Conservation (phyloP, 1,284 basidiomycete genomes). For the Pyrrhoderma lamaoense region DNA sequence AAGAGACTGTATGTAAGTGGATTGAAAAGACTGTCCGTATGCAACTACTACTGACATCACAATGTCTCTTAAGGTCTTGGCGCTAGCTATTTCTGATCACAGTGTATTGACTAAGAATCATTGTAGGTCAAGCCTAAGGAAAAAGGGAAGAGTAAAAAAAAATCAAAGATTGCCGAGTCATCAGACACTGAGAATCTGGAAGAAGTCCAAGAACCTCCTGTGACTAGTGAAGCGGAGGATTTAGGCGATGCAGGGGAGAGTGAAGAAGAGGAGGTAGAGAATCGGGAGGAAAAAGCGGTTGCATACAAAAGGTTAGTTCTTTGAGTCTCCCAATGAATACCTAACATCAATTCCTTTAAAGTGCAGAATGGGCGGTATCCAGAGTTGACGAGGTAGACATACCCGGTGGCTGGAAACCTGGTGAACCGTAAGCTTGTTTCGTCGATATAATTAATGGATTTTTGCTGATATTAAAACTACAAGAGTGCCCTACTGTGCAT, state of each 20-base stretch:
- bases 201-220: conserved; percentile 25
- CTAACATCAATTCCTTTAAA: conserved; percentile 27
- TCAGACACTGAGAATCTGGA: conserved; percentile 20
- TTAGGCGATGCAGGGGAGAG: conserved; percentile 33
- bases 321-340: neutral
- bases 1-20: conserved; percentile 10
- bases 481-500: conserved; percentile 90
- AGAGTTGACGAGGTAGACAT: conserved; percentile 70
- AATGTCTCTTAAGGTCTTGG: neutral
- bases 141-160: conserved; percentile 7
- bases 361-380: conserved; percentile 64
- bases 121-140: no score
- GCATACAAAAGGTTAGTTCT: conserved; percentile 65
- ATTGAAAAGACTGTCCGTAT: neutral
- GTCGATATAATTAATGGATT: conserved; percentile 2
- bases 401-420: conserved; percentile 80
- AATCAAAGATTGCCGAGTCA: conserved; percentile 8
- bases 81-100: no score
- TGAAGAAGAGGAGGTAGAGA: conserved; percentile 32
- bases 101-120: no score
- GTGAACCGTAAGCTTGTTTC: conserved; percentile 60
- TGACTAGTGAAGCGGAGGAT: conserved; percentile 16
- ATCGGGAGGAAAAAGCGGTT: conserved; percentile 26
- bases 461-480: conserved; percentile 8
- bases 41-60: neutral